Evolutionary conservation across 345 rosid species (phyloP), one percentile per base, ranked within the genome.

Genomic region (Ceriops decandra): DNA sequence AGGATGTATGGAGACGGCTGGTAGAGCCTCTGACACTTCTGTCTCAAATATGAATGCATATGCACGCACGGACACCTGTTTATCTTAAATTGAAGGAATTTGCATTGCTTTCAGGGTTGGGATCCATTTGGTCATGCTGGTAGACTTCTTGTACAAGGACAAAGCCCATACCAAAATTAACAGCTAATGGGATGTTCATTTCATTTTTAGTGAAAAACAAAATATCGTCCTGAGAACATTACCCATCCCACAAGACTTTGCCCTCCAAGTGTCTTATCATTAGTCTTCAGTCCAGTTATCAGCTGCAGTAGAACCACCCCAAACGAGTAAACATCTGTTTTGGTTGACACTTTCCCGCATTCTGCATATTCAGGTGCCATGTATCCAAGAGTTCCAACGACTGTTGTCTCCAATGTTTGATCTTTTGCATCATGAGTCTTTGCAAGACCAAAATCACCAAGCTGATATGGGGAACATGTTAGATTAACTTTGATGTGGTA

Each of bases 221-320:
- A 22, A 22, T 54, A 9, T 54, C 15, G 3, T 54, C 10, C 32
- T 31, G 61, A 58, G 51, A 33, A 0, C 49, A 53, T 66, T 82
- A 86, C 93, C 90, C 93, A 88, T 71, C 89, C 87, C 19, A 88
- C 90, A 10, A 86, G 89, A 77, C 93, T 85, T 72, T 66, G 82
- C 36, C 83, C 93, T 67, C 77, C 87, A n/a, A 86, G 89, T 7
- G 22, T 30, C 67, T 83, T 79, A 72, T 88, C 89, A 2, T 86
- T 84, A 11, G 88, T 85, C 81, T 77, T 81, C 60, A 77, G 76
- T 70, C 90, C 93, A 16, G 87, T 86, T 60, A 88, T 83, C 27
- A 88, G 81, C 78, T 86, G 90, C 59, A 88, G 70, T 51, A 88
- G 80, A 62, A 86, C 87, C 15, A 88, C 84, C 26, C 90, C 89